Evolutionary conservation across 768 basidiomycete genomes (phyloP).

Genomic region (Rhodosporidiobolus odoratus): DNA sequence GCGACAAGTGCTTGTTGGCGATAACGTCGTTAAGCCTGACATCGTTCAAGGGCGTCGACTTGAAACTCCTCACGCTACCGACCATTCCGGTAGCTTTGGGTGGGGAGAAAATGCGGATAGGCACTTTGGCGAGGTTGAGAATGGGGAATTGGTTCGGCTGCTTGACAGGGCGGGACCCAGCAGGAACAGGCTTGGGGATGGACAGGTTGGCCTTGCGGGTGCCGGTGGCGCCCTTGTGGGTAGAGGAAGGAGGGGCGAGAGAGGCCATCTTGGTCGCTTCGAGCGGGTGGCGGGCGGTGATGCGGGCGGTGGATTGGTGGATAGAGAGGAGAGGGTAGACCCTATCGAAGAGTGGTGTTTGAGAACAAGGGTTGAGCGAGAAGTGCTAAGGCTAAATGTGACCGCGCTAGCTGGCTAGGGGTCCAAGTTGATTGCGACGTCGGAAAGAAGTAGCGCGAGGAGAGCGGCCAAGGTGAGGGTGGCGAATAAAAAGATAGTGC

Average conservation of each 20-base stretch:
- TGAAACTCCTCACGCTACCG: slow-evolving; percentile 30
- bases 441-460: too few relatives aligned
- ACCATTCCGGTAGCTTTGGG: slow-evolving; percentile 38
- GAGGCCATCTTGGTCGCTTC: slow-evolving; percentile 9
- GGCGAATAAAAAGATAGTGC: too few relatives aligned
- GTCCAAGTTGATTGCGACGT: too few relatives aligned
- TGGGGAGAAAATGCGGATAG: slow-evolving; percentile 26
- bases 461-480: too few relatives aligned
- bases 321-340: too few relatives aligned
- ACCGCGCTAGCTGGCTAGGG: too few relatives aligned
- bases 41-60: slow-evolving; percentile 31
- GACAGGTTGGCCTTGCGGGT: slow-evolving; percentile 1
- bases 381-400: too few relatives aligned
- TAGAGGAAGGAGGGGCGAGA: slow-evolving; percentile 17
- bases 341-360: too few relatives aligned
- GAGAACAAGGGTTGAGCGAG: too few relatives aligned
- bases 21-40: slow-evolving; percentile 34
- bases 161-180: slow-evolving; percentile 6
- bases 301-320: neutral
- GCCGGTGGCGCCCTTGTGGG: neutral
- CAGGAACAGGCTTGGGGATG: neutral
- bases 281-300: neutral
- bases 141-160: slow-evolving; percentile 4
- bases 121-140: slow-evolving; percentile 31
- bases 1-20: slow-evolving; percentile 37